Conservation (phyloP, 495 filamentous ascomycete genomes). For the Hypoxylon lienhwacheense region DNA sequence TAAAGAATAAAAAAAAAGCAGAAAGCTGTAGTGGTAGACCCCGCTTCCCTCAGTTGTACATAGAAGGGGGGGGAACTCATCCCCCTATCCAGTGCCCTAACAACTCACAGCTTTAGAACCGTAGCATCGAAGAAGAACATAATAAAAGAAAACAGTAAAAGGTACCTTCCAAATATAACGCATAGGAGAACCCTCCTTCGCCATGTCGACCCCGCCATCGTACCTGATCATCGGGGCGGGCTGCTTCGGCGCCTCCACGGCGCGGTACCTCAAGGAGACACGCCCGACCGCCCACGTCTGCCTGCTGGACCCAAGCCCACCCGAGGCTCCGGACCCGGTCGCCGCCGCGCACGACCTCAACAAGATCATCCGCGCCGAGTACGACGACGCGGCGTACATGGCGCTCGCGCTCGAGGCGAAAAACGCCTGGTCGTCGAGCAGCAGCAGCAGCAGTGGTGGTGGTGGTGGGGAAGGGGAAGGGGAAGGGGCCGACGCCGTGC, state of each 20-base stretch:
- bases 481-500: conserved; percentile 50
- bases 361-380: conserved; percentile 60
- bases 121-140: too few species aligned
- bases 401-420: conserved; percentile 51
- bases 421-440: conserved; percentile 36
- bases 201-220: not conserved
- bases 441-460: too few species aligned
- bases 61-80: not conserved
- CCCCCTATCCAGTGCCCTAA: too few species aligned
- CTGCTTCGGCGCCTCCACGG: conserved; percentile 53
- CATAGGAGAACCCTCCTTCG: not conserved
- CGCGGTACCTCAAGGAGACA: conserved; percentile 44
- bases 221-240: conserved; percentile 48
- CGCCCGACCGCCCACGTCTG: conserved; percentile 47
- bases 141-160: too few species aligned
- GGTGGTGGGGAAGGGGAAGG: too few species aligned
- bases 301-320: conserved; percentile 44
- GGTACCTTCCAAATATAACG: not conserved
- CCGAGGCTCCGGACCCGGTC: conserved; percentile 45
- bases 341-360: conserved; percentile 57
- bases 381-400: conserved; percentile 59
- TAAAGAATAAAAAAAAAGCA: not conserved
- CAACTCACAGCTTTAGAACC: too few species aligned
- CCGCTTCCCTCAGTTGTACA: not conserved
- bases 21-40: not conserved